Evolutionary conservation across 768 basidiomycete genomes (phyloP).

Genomic region (Boletus subparvulus): DNA sequence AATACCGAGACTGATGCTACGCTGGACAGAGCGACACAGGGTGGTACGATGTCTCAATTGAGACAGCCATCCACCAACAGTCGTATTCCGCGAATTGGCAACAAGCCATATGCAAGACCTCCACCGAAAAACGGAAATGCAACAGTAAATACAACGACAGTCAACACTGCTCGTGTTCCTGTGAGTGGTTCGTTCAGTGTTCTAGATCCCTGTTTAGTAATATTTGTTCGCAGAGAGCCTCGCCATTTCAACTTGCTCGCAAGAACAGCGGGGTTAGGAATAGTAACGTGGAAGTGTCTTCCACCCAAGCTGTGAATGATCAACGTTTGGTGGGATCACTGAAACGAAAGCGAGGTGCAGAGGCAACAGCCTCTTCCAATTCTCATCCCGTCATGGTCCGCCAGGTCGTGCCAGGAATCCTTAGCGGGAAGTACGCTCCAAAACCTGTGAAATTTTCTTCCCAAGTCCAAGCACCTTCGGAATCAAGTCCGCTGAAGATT

Average conservation of each 20-base stretch:
- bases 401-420: conserved; percentile 39
- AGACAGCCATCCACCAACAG: conserved; percentile 50
- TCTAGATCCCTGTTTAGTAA: neutral
- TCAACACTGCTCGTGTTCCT: conserved; percentile 2
- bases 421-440: conserved; percentile 28
- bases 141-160: conserved; percentile 5
- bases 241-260: conserved; percentile 9
- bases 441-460: conserved; percentile 19
- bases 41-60: conserved; percentile 43
- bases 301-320: conserved; percentile 7
- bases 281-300: conserved; percentile 8
- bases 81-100: conserved; percentile 59
- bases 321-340: conserved; percentile 18
- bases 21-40: conserved; percentile 17
- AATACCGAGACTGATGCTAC: conserved; percentile 14
- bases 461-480: conserved; percentile 10
- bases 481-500: conserved; percentile 19
- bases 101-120: conserved; percentile 57
- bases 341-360: conserved; percentile 34
- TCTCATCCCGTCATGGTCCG: conserved; percentile 33
- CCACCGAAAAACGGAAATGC: conserved; percentile 6
- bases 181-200: conserved; percentile 15
- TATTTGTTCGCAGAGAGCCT: conserved; percentile 3
- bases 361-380: conserved; percentile 17
- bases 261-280: conserved; percentile 12